Evolutionary conservation across 176 grass and related monocot species (phyloP).

Genomic region (Raddia guianensis): DNA sequence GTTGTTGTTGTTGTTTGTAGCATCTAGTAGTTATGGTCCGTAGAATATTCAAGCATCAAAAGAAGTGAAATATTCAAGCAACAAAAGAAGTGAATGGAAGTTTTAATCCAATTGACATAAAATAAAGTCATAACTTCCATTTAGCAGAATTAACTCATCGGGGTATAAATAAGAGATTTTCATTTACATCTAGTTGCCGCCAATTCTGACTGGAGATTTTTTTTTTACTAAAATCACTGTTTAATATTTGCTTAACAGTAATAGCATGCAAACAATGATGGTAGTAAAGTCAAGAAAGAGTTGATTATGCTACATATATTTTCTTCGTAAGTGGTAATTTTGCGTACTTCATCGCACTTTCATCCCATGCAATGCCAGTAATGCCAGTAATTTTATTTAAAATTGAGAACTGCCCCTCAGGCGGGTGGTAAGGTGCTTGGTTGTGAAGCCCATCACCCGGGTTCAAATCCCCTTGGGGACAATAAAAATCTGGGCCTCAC

Average conservation of each 20-base stretch:
- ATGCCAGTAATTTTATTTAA: too few relatives aligned
- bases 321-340: slow-evolving; percentile 15
- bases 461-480: too few relatives aligned
- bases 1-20: too few relatives aligned
- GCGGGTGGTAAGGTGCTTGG: too few relatives aligned
- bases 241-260: background rate
- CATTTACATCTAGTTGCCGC: background rate
- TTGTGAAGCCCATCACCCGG: too few relatives aligned
- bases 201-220: slow-evolving; percentile 9
- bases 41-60: background rate
- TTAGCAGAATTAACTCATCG: slow-evolving; percentile 24
- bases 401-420: too few relatives aligned
- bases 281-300: background rate
- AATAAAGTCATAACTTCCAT: background rate
- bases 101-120: background rate
- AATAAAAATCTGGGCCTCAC: too few relatives aligned
- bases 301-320: slow-evolving; percentile 12
- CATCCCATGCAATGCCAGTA: background rate
- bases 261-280: background rate
- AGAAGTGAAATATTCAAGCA: background rate
- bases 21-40: background rate
- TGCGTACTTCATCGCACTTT: background rate
- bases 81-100: slow-evolving; percentile 1
- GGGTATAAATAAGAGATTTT: background rate
- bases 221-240: background rate